These are phyloP conservation scores for Aegilops bicornis DNA, from an alignment of 176 grass and related monocot species.

Conservation along the genomic window DNA sequence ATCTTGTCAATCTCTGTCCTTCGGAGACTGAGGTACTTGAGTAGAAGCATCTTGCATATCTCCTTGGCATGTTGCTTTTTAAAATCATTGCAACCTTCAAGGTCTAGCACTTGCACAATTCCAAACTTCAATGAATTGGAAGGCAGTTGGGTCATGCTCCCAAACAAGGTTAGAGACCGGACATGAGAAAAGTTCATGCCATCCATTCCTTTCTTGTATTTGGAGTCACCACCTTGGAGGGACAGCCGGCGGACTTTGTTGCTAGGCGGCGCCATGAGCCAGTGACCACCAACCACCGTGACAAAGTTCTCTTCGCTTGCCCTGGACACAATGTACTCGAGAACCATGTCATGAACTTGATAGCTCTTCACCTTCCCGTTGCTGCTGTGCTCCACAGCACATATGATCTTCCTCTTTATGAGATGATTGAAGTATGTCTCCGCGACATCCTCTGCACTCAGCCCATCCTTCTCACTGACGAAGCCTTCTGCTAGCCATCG, in stretches of 20 bases:
- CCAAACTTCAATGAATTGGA: neutral
- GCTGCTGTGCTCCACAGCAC: neutral
- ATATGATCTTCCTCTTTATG: neutral
- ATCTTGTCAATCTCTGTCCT: neutral
- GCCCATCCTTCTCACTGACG: neutral
- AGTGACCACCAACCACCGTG: neutral
- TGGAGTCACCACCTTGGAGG: neutral
- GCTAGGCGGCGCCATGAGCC: neutral
- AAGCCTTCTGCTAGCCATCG: neutral
- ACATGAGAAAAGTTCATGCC: neutral
- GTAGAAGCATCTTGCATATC: neutral
- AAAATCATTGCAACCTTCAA: constrained; percentile 2
- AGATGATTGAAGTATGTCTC: neutral
- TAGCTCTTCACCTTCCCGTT: neutral
- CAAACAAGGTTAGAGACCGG: neutral
- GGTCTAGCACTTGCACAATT: neutral
- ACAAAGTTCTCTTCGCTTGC: constrained; percentile 1
- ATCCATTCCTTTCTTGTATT: neutral
- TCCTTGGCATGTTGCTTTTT: neutral
- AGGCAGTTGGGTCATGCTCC: neutral
- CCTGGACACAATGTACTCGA: neutral
- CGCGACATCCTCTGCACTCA: neutral
- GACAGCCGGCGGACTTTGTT: neutral
- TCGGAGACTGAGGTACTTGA: neutral
- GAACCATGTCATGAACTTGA: neutral